Evolutionary conservation across 1,284 basidiomycete species (phyloP), one percentile per base, ranked within the genome.

Genomic region (Ustilago vetiveriae): DNA sequence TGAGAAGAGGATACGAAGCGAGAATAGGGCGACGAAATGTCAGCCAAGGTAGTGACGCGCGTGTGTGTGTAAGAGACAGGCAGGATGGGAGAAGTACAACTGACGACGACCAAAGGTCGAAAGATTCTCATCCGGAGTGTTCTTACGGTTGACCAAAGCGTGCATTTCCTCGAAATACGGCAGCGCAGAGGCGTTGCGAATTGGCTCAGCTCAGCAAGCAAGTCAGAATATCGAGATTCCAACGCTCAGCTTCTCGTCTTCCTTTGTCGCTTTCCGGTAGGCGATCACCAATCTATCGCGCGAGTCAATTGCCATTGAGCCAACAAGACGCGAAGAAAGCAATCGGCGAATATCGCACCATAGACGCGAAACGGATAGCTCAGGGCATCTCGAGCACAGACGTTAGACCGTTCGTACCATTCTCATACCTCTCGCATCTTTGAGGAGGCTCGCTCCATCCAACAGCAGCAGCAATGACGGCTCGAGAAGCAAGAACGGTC

Each of bases 401-500:
- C 58, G 6, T 13, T 6, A 7, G 27, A 29, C 27, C 13, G 27
- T 29, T 29, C 13, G 27, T 13, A 33, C 23, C 9, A 13, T 32
- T 16, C 29, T 14, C 21, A 41, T 21, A 32, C 37, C 17, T 8
- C 32, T 37, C 42, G 7, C 16, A 29, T 36, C 23, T 24, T 11
- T 21, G n/a, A n/a, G n/a, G n/a, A n/a, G n/a, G n/a, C n/a, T n/a
- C 33, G 26, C 35, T 43, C 21, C 27, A 4, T 16, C 42, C 19
- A 2, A 16, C 4, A 6, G 17, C 37, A 10, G 19, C 46, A 36
- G 54, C 21, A 3, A 67, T 71, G 68, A 66, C 57, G n/a, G 62
- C 88, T 37, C 90, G 92, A 81, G 90, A 92, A 80, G 91, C 93
- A 82, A 87, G 90, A 50, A 89, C 87, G 47, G 86, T 93, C 44